phyloP scores from a whole-genome alignment of 768 basidiomycete genomes.

The Russula sp. region DNA sequence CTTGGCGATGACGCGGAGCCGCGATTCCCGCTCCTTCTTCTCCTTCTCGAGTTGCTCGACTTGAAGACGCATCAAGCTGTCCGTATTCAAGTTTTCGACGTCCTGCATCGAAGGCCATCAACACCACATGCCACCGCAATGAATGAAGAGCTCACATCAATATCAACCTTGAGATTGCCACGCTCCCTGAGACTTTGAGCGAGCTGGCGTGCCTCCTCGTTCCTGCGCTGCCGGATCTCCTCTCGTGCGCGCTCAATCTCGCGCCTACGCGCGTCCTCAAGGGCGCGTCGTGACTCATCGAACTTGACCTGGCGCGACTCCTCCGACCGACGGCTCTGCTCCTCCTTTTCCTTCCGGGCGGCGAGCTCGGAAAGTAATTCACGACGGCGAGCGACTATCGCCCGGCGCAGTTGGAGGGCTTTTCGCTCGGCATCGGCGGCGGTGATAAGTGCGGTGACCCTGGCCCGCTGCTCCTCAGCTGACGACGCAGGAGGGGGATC shows the following conservation, averaged over 20 bases:
- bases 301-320: constrained; percentile 57
- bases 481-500: constrained; percentile 40
- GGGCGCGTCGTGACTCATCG: constrained; percentile 53
- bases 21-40: constrained; percentile 79
- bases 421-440: constrained; percentile 71
- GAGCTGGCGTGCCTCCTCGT: constrained; percentile 83
- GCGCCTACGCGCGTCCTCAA: constrained; percentile 57
- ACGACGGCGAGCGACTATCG: constrained; percentile 76
- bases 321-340: constrained; percentile 73
- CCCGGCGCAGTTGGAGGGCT: constrained; percentile 67
- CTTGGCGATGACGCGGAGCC: constrained; percentile 77
- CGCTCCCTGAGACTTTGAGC: constrained; percentile 78
- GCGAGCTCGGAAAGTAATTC: constrained; percentile 81
- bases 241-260: constrained; percentile 60
- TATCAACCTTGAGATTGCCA: constrained; percentile 65
- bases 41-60: constrained; percentile 97
- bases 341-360: constrained; percentile 84
- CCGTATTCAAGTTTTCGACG: constrained; percentile 79
- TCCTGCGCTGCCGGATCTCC: constrained; percentile 73
- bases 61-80: constrained; percentile 81
- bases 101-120: constrained; percentile 41
- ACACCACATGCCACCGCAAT: constrained; percentile 6
- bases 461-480: constrained; percentile 53
- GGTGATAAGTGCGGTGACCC: constrained; percentile 52
- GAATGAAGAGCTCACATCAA: constrained; percentile 45